Evolutionary conservation across 2,329 filamentous ascomycete species (phyloP).

Genomic region (Sarocladium oryzae): DNA sequence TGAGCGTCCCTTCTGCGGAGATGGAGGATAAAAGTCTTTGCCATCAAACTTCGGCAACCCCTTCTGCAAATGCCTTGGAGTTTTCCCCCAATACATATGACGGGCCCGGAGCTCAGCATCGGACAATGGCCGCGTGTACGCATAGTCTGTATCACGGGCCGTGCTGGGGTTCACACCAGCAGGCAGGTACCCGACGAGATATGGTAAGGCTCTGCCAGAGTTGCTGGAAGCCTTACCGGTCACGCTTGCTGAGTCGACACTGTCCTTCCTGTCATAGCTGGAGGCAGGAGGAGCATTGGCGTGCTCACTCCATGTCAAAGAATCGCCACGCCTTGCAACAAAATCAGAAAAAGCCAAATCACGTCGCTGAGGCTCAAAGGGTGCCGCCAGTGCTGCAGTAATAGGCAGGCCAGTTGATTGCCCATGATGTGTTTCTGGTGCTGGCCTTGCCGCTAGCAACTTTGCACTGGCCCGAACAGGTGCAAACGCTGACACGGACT

Average conservation of each 20-base stretch:
- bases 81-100: constrained; percentile 54
- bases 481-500: constrained; percentile 18
- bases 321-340: constrained; percentile 16
- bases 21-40: constrained; percentile 56
- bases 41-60: constrained; percentile 59
- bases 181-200: constrained; percentile 48
- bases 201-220: constrained; percentile 28
- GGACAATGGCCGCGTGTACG: constrained; percentile 51
- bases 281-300: too few relatives aligned
- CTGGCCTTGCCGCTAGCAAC: constrained; percentile 20
- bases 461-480: constrained; percentile 16
- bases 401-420: constrained; percentile 31
- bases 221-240: neutral
- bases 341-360: neutral
- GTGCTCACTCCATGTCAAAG: neutral
- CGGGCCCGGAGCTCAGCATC: constrained; percentile 53
- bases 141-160: constrained; percentile 40
- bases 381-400: constrained; percentile 41
- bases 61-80: constrained; percentile 40
- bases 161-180: constrained; percentile 33
- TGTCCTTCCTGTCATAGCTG: neutral
- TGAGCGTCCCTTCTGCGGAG: constrained; percentile 36
- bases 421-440: constrained; percentile 17
- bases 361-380: constrained; percentile 35
- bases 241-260: too few relatives aligned